Base-by-base conservation (phyloP, 805 yeast species). In the Zygoascus ofunaensis region DNA sequence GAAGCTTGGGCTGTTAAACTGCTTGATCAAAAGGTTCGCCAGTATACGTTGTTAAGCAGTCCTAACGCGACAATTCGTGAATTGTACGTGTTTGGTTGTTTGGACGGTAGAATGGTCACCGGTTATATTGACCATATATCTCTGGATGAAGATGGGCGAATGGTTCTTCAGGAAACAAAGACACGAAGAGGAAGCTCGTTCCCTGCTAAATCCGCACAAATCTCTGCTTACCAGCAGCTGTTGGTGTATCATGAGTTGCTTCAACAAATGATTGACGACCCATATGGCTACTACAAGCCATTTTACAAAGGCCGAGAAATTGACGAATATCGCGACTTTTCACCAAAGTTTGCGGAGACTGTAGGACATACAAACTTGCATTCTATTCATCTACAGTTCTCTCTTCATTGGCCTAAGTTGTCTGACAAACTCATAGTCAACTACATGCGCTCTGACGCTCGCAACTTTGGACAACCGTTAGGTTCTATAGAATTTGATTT, bases 201-300 rank as follows among this genome's bases (percentile, higher is more conserved):
- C 15, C 59, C 59, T 2, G 24, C 42, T 4, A 34, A 12, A 4
- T 42, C 45, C 19, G 55, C 55, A 39, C 43, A 51, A 40, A 49
- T 56, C 2, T 47, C 58, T 3, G 66, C 66, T 3, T 59, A 54
- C 37, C 66, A 62, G 41, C 66, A 62, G 46, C 43, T 60, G n/a
- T 46, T 58, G 32, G 36, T 53, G 5, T 62, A 62, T 43, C 56
- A 54, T 32, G 32, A 44, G 34, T 35, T 62, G 38, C 34, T 60
- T 8, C 12, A 14, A 10, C 37, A 43, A 30, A 48, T 50, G 54
- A 24, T 40, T 19, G 30, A 24, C 5, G 40, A 33, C 18, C 40
- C 38, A 2, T 38, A 23, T 21, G 41, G 26, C 7, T 35, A 44
- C 39, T 39, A 40, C 30, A 42, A 38, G 19, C n/a, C 18, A 5